Evolutionary conservation across 164 flowering plant genomes (phyloP), one percentile per base, ranked within the genome.

Genomic region (Protea cynaroides): DNA sequence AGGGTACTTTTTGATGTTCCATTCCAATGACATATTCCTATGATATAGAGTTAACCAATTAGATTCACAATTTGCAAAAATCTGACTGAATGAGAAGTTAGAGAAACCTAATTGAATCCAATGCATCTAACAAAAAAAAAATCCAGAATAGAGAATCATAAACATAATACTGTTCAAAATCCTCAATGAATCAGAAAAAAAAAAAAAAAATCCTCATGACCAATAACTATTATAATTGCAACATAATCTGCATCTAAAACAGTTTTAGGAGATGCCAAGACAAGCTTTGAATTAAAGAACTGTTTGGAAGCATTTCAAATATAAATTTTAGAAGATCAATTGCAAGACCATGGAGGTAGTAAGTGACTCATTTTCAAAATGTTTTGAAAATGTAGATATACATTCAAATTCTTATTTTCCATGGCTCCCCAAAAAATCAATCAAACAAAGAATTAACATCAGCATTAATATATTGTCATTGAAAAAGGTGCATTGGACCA

Each of bases 391-490:
- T 14, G 38, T 54, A 46, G 57, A 25, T 86, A 47, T 84, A 94
- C 97, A 79, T 95, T 95, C 72, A 95, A 72, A 72, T 97, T 95
- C 77, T 95, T 95, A 82, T 95, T 95, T 67, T 95, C 99, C 99
- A 95, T 95, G 36, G 99, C 99, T 61, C 99, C 99, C 99, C 99
- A 91, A 84, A 63, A n/a, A 68, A 78, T 46, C 4, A 63, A 64
- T 38, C 25, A n/a, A n/a, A 59, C 71, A 62, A 49, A 64, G 59
- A 49, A 8, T 34, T 13, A 43, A 22, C 55, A 63, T 15, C n/a
- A 72, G 52, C 17, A 15, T 18, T 15, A n/a, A n/a, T n/a, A n/a
- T n/a, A n/a, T n/a, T n/a, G n/a, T 29, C 34, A 49, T 4, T 15
- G n/a, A 63, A 17, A 25, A 66, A 24, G 37, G 54, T 34, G 54